Conservation (phyloP, 345 rosid genomes). For the Erysimum cheiranthoides region DNA sequence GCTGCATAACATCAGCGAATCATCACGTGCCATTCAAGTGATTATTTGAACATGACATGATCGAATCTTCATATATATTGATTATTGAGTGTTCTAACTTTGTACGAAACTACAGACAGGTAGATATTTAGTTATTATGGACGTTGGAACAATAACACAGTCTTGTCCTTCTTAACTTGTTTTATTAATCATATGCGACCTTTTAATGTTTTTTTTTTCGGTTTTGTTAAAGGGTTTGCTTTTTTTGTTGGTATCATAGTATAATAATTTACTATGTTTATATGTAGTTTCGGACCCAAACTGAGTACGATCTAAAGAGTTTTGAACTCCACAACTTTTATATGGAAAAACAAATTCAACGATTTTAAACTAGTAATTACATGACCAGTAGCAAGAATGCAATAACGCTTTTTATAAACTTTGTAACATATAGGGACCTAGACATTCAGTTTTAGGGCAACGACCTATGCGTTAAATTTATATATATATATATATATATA, state of each 20-base stretch:
- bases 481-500: no score
- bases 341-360: background rate
- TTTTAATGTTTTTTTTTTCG: no score
- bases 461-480: slow-evolving; percentile 19
- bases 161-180: slow-evolving; percentile 18
- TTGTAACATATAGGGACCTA: background rate
- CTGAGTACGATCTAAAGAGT: background rate
- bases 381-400: slow-evolving; percentile 5
- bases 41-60: background rate
- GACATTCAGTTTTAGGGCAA: background rate
- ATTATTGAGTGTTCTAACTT: slow-evolving; percentile 1
- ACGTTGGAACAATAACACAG: background rate
- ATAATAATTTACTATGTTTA: no score
- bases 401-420: background rate
- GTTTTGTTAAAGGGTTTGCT: no score
- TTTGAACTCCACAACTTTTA: background rate
- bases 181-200: no score
- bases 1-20: slow-evolving; percentile 16
- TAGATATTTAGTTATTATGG: slow-evolving; percentile 4
- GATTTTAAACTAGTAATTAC: background rate
- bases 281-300: background rate
- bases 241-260: no score
- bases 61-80: background rate
- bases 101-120: slow-evolving; percentile 4
- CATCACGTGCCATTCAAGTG: slow-evolving; percentile 18